Evolutionary conservation across 176 grass and related monocot genomes (phyloP), one percentile per base, ranked within the genome.

Genomic region (Typha latifolia): DNA sequence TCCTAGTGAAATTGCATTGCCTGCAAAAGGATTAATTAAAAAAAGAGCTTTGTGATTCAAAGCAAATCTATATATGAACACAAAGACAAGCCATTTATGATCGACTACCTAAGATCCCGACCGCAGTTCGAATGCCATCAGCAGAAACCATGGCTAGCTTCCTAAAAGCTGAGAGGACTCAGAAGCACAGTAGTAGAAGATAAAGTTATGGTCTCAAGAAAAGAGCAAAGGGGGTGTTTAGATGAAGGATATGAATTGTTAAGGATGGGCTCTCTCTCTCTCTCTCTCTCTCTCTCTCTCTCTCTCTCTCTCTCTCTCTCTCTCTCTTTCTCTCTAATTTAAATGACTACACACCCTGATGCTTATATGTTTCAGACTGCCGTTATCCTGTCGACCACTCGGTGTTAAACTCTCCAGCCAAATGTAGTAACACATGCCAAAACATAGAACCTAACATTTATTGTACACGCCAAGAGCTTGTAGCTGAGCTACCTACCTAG

Each of bases 1-100:
- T 69, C 87, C 94, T 10, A 99, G 73, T 34, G 94, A 79, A 48
- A 88, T 93, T 32, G 81, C 94, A 83, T 99, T 99, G 62, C 94
- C 94, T 99, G 85, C 71, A 88, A 67, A 18, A 29, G 24, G 24
- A 26, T 26, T 26, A 26, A 26, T 26, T 26, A 26, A 0, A 26
- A 50, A 20, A 66, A 68, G 49, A 27, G n/a, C 1, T 16, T 23
- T 12, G 15, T 3, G 4, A 21, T 3, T 81, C 4, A 66, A 75
- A 32, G 37, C 13, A 10, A 64, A 67, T 5, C 15, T 18, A 55
- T 32, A 10, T 3, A 21, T 2, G 24, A 16, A 19, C 13, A 24
- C 2, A 63, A 63, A 50, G 5, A 5, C 19, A 8, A 55, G 14
- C 43, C 16, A 48, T 14, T 1, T 69, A 8, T 4, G 10, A 75